Percentiles rank a stretch among this genome's conserved stretches.
Evolutionary conservation across 2,329 filamentous ascomycete genomes (phyloP).

Genomic region (Xylariaceae sp.): DNA sequence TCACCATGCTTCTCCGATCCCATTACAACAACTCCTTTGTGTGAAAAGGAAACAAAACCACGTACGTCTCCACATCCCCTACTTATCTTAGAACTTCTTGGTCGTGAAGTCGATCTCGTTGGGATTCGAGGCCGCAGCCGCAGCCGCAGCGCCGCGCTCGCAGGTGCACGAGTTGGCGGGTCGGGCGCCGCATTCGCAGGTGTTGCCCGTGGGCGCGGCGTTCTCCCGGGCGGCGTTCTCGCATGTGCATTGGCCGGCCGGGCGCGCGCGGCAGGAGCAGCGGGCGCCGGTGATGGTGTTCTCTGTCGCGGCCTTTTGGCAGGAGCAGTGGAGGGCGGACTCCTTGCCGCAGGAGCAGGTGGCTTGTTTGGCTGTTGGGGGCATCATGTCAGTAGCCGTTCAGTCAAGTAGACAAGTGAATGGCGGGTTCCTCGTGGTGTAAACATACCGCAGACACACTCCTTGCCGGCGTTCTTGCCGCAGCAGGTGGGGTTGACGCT

Average conservation of each 20-base stretch:
- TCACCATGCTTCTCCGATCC: no score
- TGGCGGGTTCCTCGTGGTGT: not conserved
- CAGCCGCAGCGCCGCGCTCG: constrained; percentile 60
- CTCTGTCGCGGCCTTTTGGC: constrained; percentile 69
- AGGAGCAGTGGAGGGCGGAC: constrained; percentile 79
- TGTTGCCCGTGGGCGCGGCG: constrained; percentile 48
- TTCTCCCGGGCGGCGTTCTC: constrained; percentile 69
- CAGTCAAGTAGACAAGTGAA: not conserved
- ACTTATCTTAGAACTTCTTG: constrained; percentile 39
- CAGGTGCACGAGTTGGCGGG: constrained; percentile 74
- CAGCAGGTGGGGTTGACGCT: constrained; percentile 49
- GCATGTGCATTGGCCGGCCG: constrained; percentile 77
- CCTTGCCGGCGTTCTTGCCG: constrained; percentile 43
- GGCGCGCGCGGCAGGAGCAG: constrained; percentile 79
- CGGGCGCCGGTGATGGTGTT: constrained; percentile 67
- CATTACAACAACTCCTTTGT: no score
- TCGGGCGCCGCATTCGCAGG: constrained; percentile 74
- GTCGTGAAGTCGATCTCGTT: constrained; percentile 88
- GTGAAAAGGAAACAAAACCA: no score
- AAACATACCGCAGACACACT: constrained; percentile 55
- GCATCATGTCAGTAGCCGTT: constrained; percentile 4
- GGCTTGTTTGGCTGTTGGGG: constrained; percentile 51
- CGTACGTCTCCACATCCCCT: not conserved
- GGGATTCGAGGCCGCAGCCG: constrained; percentile 54
- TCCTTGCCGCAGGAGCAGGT: constrained; percentile 88